Percentiles rank a stretch among this genome's conserved stretches.
Evolutionary conservation across 2,329 filamentous ascomycete species (phyloP).

Genomic region (Tolypocladium pustulatum): DNA sequence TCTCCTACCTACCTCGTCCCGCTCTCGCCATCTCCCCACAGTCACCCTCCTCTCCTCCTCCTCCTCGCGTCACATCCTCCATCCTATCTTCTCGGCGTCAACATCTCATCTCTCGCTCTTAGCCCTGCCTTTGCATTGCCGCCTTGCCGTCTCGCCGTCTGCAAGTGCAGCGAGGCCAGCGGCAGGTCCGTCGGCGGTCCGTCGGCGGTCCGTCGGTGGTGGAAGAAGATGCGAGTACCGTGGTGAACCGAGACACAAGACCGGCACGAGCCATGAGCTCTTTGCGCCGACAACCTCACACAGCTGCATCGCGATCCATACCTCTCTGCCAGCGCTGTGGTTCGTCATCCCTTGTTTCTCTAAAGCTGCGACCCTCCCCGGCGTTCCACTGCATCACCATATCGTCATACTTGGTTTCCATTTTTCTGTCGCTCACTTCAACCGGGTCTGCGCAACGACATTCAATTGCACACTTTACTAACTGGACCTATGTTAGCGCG

Average conservation of each 20-base stretch:
- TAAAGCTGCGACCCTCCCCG: not conserved
- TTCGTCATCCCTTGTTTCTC: not conserved
- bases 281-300: not conserved
- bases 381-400: not conserved
- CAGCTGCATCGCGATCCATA: not conserved
- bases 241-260: not conserved
- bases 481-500: not conserved
- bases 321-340: not conserved
- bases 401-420: not conserved
- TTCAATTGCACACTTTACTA: not conserved
- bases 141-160: not conserved
- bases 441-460: not conserved
- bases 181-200: not conserved
- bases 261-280: not conserved
- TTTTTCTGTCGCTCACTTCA: not conserved
- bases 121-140: not conserved
- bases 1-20: not conserved
- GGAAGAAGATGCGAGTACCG: not conserved
- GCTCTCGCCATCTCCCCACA: not conserved
- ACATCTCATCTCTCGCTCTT: not conserved
- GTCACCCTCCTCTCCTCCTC: not conserved
- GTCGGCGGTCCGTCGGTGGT: not conserved
- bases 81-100: not conserved
- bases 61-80: not conserved
- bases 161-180: not conserved